Evolutionary conservation across 352 stramenopile genomes (phyloP).

Genomic region (Phytophthora pistaciae): DNA sequence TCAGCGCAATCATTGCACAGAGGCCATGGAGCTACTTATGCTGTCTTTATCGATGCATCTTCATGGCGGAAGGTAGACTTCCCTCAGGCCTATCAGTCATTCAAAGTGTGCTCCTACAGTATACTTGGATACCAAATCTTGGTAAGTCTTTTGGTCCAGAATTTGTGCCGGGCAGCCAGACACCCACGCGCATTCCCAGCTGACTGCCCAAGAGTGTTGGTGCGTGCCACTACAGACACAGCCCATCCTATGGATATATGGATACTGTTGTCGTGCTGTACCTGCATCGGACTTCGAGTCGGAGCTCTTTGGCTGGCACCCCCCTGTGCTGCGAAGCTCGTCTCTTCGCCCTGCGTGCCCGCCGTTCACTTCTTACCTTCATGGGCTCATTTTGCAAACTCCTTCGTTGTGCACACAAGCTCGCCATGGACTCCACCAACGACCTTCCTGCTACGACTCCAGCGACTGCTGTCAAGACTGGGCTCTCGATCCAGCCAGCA

Average conservation of each 20-base stretch:
- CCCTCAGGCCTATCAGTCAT: too few relatives aligned
- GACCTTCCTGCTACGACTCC: not conserved
- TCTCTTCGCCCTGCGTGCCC: not conserved
- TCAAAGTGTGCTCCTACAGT: too few relatives aligned
- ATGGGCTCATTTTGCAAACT: conserved; percentile 9
- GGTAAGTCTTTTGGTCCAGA: too few relatives aligned
- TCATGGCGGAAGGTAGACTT: too few relatives aligned
- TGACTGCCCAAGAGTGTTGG: not conserved
- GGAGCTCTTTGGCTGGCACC: not conserved
- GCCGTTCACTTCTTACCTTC: not conserved
- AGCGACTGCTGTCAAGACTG: not conserved
- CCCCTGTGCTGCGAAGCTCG: not conserved
- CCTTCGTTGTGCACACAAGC: not conserved
- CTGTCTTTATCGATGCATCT: too few relatives aligned
- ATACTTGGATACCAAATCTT: too few relatives aligned
- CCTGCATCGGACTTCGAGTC: too few relatives aligned
- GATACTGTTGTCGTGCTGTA: not conserved
- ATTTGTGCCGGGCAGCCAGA: too few relatives aligned
- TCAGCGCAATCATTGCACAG: too few relatives aligned
- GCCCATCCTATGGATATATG: not conserved
- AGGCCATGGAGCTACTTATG: too few relatives aligned
- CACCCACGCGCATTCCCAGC: not conserved
- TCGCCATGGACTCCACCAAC: conserved; percentile 4
- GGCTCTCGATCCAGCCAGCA: conserved; percentile 3
- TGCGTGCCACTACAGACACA: not conserved